Percentiles rank a stretch among this genome's conserved stretches.
Evolutionary conservation across 768 basidiomycete species (phyloP).

Genomic region (Kwoniella europaea): DNA sequence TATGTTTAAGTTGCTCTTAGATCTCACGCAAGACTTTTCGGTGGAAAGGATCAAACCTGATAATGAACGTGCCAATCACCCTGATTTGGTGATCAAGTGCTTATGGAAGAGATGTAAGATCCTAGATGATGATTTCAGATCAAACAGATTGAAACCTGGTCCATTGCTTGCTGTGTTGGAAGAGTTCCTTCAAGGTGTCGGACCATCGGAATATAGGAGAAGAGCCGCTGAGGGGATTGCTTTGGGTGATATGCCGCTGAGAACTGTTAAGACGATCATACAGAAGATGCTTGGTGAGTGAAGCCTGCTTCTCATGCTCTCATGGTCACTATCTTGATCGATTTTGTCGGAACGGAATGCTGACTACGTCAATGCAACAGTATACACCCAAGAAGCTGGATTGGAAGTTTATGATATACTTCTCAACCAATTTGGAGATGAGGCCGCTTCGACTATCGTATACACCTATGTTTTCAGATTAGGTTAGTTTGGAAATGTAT

Average conservation of each 20-base stretch:
- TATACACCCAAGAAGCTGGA: constrained; percentile 41
- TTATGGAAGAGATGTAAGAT: constrained; percentile 97
- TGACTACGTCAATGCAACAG: constrained; percentile 51
- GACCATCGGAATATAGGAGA: constrained; percentile 94
- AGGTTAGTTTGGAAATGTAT: constrained; percentile 17
- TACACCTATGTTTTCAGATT: constrained; percentile 49
- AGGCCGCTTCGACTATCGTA: constrained; percentile 44
- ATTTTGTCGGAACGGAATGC: too few relatives aligned
- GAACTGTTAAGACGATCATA: constrained; percentile 97
- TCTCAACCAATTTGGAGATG: constrained; percentile 84
- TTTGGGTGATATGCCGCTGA: constrained; percentile 94
- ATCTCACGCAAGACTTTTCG: constrained; percentile 66
- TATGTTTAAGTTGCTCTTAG: constrained; percentile 78
- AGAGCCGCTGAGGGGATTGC: constrained; percentile 88
- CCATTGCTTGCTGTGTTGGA: constrained; percentile 91
- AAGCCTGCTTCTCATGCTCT: constrained; percentile 40
- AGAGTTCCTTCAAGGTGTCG: constrained; percentile 87
- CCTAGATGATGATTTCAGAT: constrained; percentile 86
- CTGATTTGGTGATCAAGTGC: constrained; percentile 92
- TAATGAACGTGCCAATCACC: constrained; percentile 82
- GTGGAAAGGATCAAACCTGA: constrained; percentile 65
- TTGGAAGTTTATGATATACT: constrained; percentile 84
- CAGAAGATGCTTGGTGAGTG: constrained; percentile 95
- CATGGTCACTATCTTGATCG: constrained; percentile 48
- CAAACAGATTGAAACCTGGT: constrained; percentile 78